A percentile compares a stretch with the other conserved stretches of the same genome.
phyloP scores from a whole-genome alignment of 306 rosid species.

The Hippophae tibetana region DNA sequence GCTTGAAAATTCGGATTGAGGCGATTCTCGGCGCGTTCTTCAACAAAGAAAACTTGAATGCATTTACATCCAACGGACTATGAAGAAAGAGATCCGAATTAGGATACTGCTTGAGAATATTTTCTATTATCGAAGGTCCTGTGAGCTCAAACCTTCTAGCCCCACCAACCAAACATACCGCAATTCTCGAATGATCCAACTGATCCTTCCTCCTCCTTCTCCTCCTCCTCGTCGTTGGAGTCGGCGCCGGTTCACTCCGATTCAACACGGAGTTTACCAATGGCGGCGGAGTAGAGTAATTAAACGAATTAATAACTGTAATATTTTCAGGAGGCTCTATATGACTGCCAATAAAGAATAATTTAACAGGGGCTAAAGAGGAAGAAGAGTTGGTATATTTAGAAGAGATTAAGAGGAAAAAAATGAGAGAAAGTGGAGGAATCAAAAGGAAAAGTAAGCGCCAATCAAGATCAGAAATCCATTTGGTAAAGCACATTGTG shows the following conservation, averaged over 20 bases:
- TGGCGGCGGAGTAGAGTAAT: neutral
- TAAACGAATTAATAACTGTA: neutral
- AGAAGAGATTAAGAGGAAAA: conserved; percentile 32
- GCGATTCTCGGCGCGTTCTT: conserved; percentile 53
- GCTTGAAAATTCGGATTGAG: conserved; percentile 48
- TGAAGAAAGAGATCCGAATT: conserved; percentile 78
- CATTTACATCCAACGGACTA: conserved; percentile 48
- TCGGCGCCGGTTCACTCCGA: conserved; percentile 1
- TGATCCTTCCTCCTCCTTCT: conserved; percentile 22
- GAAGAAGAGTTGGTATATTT: conserved; percentile 19
- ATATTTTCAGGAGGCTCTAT: conserved; percentile 3
- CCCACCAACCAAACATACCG: conserved; percentile 90
- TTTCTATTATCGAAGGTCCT: conserved; percentile 68
- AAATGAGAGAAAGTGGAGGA: conserved; percentile 37
- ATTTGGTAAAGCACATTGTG: conserved; percentile 17
- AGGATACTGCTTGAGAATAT: conserved; percentile 48
- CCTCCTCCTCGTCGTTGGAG: neutral
- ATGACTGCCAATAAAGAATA: conserved; percentile 22
- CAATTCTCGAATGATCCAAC: conserved; percentile 56
- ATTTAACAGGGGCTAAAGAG: conserved; percentile 26
- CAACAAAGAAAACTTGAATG: conserved; percentile 65
- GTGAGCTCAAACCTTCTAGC: conserved; percentile 90
- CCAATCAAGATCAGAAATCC: conserved; percentile 34
- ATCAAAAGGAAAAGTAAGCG: conserved; percentile 39
- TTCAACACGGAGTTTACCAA: neutral